Percentiles rank a stretch among this genome's conserved stretches.
Conservation (phyloP, 2,329 filamentous ascomycete species). For the Aspergillus puulaauensis region DNA sequence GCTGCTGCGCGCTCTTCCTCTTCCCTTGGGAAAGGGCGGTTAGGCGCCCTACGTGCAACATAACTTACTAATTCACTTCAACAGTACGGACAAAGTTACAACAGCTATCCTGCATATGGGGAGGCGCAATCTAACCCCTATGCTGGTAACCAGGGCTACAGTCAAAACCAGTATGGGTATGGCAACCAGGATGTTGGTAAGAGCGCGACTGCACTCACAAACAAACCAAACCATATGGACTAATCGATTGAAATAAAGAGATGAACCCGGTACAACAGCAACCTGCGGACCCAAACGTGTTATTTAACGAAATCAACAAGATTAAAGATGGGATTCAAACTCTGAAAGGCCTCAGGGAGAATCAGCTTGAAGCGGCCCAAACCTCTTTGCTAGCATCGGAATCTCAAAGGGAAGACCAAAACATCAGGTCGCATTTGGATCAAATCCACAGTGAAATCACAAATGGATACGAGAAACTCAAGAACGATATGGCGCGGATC, state of each 20-base stretch:
- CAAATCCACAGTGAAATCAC: conserved; percentile 75
- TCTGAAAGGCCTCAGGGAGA: conserved; percentile 63
- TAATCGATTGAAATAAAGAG: conserved; percentile 30
- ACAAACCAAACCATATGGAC: not conserved
- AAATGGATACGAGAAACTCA: conserved; percentile 75
- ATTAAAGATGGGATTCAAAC: conserved; percentile 75
- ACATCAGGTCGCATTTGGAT: conserved; percentile 64
- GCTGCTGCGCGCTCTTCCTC: not conserved
- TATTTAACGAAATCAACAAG: conserved; percentile 80
- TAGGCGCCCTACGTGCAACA: conserved; percentile 11
- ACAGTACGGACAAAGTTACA: conserved; percentile 25
- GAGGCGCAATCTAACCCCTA: conserved; percentile 29
- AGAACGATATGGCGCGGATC: conserved; percentile 74
- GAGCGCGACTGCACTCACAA: not conserved
- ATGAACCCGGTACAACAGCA: conserved; percentile 40
- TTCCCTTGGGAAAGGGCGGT: not conserved
- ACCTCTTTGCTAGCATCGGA: conserved; percentile 76
- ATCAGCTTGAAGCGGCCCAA: conserved; percentile 56
- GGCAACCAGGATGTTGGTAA: conserved; percentile 31
- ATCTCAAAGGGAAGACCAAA: conserved; percentile 64
- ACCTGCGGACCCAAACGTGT: conserved; percentile 65
- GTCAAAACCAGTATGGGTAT: conserved; percentile 29
- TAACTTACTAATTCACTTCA: conserved; percentile 26
- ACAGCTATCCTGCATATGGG: conserved; percentile 54
- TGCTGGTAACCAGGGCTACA: conserved; percentile 30